Conservation (phyloP, 2,329 filamentous ascomycete species). For the Botrytis squamosa region DNA sequence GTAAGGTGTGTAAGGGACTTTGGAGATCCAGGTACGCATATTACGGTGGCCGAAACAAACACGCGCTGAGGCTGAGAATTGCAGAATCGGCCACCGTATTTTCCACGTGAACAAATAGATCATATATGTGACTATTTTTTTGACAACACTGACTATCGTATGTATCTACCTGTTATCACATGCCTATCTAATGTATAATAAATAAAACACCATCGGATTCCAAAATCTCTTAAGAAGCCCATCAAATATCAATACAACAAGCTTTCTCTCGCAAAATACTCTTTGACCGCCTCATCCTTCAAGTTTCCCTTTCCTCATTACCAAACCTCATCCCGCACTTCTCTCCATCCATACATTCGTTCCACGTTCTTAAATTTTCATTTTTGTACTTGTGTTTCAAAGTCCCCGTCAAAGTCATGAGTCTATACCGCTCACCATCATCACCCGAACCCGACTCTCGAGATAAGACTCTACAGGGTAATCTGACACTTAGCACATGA, state of each 20-base stretch:
- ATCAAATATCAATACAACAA: background rate
- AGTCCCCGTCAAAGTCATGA: background rate
- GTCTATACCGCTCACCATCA: background rate
- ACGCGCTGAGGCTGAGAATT: accelerated
- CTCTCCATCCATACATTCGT: background rate
- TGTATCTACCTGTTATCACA: background rate
- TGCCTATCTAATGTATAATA: background rate
- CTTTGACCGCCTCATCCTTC: background rate
- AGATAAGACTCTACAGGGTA: background rate
- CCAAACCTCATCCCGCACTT: too few species aligned
- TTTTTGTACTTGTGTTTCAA: too few species aligned
- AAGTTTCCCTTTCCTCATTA: too few species aligned
- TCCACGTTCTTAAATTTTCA: background rate
- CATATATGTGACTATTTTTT: background rate
- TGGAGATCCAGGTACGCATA: background rate
- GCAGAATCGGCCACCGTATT: background rate
- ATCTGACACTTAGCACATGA: background rate
- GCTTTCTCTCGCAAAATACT: background rate
- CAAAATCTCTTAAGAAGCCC: background rate
- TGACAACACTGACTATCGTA: background rate
- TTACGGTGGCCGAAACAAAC: background rate
- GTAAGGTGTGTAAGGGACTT: background rate
- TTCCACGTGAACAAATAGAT: background rate
- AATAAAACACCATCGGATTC: background rate
- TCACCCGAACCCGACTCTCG: background rate